Base-by-base conservation (phyloP, 305 asterid genomes). In the Plantago lanceolata region DNA sequence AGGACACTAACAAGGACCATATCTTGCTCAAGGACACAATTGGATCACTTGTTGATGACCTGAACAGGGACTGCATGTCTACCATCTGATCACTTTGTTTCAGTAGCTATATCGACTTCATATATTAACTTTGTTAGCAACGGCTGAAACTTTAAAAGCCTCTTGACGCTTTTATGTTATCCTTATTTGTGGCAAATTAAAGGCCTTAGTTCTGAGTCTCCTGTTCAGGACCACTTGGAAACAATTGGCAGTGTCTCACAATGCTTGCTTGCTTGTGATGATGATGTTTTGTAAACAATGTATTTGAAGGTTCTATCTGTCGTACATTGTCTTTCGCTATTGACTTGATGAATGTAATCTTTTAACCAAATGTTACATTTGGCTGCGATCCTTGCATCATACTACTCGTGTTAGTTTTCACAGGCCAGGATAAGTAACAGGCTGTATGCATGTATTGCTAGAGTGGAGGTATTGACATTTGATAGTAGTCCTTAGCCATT, bases 11-110 rank as follows among this genome's bases (percentile, higher is more conserved):
- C 18, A 20, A 35, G 31, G 72, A 67, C 61, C 66, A 57, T 49
- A 75, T 45, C 75, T 73, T 3, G 81, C 62, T 21, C 63, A 40
- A 11, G 45, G 45, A 56, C 61, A 47, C 64, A 4, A 37, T 58
- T 44, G 40, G 73, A 52, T 35, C 68, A 47, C 57, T 65, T 53
- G 62, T 61, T 68, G 78, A 70, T 65, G 77, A 76, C 52, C 70
- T 61, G 67, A 71, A 71, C 75, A 61, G 66, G 53, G 75, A 73
- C 59, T 78, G 64, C 21, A 63, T 64, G 70, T 70, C 72, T 59
- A 55, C 71, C 40, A 48, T 60, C 56, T 68, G 54, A 65, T 69
- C 68, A 53, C 55, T 19, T 63, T 19, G 29, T 67, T 48, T 64
- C 66, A 64, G 47, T 61, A 28, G 74, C 61, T 45, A 56, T 59